phyloP scores from a whole-genome alignment of 371 early-diverging fungal genomes.

The Nematocida ironsii region DNA sequence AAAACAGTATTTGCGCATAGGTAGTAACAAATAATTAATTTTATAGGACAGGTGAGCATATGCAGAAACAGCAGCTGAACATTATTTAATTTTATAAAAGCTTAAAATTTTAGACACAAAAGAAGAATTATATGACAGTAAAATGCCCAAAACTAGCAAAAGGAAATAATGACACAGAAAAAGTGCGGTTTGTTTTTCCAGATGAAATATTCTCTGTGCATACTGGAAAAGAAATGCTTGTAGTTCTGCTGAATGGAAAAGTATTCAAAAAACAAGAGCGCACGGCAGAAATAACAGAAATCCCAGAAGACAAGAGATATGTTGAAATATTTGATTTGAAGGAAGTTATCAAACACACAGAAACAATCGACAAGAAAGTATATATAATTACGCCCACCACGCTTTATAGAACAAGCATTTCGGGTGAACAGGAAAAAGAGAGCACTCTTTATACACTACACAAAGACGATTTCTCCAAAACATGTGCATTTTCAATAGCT shows the following conservation, averaged over 20 bases:
- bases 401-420: conserved; percentile 1
- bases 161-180: conserved; percentile 9
- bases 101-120: neutral
- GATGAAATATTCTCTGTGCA: conserved; percentile 48
- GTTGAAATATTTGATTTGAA: conserved; percentile 18
- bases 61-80: neutral
- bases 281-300: neutral
- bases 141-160: conserved; percentile 3
- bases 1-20: too few species aligned
- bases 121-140: neutral
- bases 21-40: neutral
- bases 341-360: conserved; percentile 21
- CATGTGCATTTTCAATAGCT: conserved; percentile 8
- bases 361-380: neutral
- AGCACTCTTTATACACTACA: neutral
- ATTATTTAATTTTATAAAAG: conserved; percentile 6
- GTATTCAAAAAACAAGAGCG: conserved; percentile 1
- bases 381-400: conserved; percentile 17
- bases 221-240: neutral
- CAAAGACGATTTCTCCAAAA: conserved; percentile 12
- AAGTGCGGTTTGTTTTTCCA: conserved; percentile 12
- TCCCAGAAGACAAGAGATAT: neutral
- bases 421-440: neutral
- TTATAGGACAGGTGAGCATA: neutral
- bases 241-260: conserved; percentile 29